Base-by-base conservation (phyloP, 116 monocot species). In the Iris pallida region DNA sequence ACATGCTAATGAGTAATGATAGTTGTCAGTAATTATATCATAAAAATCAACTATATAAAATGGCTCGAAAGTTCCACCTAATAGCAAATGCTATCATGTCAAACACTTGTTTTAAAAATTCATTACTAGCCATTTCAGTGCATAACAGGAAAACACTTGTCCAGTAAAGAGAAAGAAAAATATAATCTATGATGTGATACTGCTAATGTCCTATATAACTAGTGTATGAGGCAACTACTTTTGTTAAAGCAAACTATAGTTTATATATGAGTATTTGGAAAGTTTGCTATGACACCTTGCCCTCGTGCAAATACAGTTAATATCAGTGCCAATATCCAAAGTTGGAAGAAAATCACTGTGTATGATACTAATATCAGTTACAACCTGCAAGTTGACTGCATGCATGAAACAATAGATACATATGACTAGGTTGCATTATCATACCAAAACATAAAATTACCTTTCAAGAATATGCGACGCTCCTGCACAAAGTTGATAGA, bases 401-500 rank as follows among this genome's bases (percentile, higher is more conserved):
- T 30, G 30, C 30, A 30, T 30, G 30, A 30, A 30, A 30, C 30
- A 30, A 30, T 3, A 30, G 3, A 30, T 1, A 30, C 30, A 30
- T 0, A 30, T 30, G 30, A 30, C 30, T 30, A 30, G 30, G 2
- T 30, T 30, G 3, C 3, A 30, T 3, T 30, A 30, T 30, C 30
- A 30, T 30, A 30, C 30, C 30, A 30, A 30, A 52, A 52, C 51
- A 10, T 8, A 43, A 12, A 58, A 6, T 45, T 16, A 86, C 86
- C 82, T 82, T 59, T 76, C n/a, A 20, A 86, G 70, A 53, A 55
- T 20, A 12, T 63, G 76, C 42, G 80, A 58, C 71, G 82, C 82
- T 63, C 86, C 86, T 46, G 82, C 76, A 71, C 86, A 86, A 47
- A 86, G 76, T 67, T 86, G 86, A 76, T 86, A 86, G 71, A 86